Evolutionary conservation across 2,329 filamentous ascomycete genomes (phyloP).

Genomic region (Xylaria multiplex): DNA sequence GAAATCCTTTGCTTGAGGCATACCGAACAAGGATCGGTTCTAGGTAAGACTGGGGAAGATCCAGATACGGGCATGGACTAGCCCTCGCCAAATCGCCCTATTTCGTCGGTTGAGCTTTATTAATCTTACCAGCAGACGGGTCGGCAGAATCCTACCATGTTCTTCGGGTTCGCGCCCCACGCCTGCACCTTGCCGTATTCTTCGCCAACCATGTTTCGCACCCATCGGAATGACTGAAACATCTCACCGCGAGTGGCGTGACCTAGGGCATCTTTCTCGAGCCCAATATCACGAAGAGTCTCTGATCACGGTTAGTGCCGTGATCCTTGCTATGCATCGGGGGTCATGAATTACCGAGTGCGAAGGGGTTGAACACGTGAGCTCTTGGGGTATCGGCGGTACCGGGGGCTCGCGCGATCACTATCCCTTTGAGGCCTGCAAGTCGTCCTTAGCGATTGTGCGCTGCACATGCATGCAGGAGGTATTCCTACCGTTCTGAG

Average conservation of each 20-base stretch:
- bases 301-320: slow-evolving; percentile 50
- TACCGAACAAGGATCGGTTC: slow-evolving; percentile 56
- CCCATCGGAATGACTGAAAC: slow-evolving; percentile 65
- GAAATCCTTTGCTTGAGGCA: slow-evolving; percentile 52
- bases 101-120: slow-evolving; percentile 8
- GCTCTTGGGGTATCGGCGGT: slow-evolving; percentile 67
- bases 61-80: slow-evolving; percentile 55
- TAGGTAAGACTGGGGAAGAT: slow-evolving; percentile 57
- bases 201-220: slow-evolving; percentile 61
- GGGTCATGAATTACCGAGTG: slow-evolving; percentile 51
- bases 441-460: slow-evolving; percentile 8
- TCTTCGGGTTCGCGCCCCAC: slow-evolving; percentile 60
- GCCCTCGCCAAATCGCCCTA: slow-evolving; percentile 56
- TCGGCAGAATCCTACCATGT: slow-evolving; percentile 49
- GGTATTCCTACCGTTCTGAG: slow-evolving; percentile 36
- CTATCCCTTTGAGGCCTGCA: slow-evolving; percentile 61
- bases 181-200: slow-evolving; percentile 62
- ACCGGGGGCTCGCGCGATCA: slow-evolving; percentile 60
- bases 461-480: neutral
- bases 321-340: neutral
- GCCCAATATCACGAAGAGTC: slow-evolving; percentile 62
- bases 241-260: slow-evolving; percentile 52
- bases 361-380: slow-evolving; percentile 69
- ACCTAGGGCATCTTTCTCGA: slow-evolving; percentile 55
- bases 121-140: neutral